These are phyloP conservation scores for Aspergillus sp. DNA, from an alignment of 2,329 filamentous ascomycete genomes.

Conservation along the genomic window DNA sequence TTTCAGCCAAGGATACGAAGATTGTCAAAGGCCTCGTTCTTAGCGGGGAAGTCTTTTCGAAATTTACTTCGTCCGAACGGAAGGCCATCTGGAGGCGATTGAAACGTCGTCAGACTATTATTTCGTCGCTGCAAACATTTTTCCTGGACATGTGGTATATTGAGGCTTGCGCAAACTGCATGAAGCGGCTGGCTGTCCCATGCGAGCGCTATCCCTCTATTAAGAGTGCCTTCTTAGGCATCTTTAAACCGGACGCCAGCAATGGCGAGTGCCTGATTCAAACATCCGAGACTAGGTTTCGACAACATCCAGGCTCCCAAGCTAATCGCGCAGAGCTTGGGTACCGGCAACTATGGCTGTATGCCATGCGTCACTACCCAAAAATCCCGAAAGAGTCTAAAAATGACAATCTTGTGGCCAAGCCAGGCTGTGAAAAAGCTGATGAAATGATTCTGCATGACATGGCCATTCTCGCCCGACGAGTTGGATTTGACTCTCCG, in stretches of 20 bases:
- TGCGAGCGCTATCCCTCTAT: not conserved
- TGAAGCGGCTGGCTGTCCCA: slow-evolving; percentile 28
- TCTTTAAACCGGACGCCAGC: not conserved
- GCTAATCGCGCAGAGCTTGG: slow-evolving; percentile 15
- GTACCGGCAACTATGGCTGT: slow-evolving; percentile 32
- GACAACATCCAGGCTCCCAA: slow-evolving; percentile 11
- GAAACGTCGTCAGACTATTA: not conserved
- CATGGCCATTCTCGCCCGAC: slow-evolving; percentile 20
- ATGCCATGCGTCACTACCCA: slow-evolving; percentile 31
- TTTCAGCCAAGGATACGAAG: slow-evolving; percentile 11
- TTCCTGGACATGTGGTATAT: slow-evolving; percentile 40
- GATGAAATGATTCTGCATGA: slow-evolving; percentile 19
- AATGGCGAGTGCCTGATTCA: slow-evolving; percentile 21
- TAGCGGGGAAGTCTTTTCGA: slow-evolving; percentile 17
- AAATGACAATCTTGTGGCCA: slow-evolving; percentile 9
- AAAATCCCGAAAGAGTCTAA: slow-evolving; percentile 17
- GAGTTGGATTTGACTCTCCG: slow-evolving; percentile 21
- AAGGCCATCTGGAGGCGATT: slow-evolving; percentile 1
- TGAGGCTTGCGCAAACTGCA: slow-evolving; percentile 23
- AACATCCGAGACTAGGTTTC: slow-evolving; percentile 25
- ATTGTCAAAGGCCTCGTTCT: slow-evolving; percentile 17
- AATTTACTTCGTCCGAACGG: slow-evolving; percentile 18
- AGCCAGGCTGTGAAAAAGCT: slow-evolving; percentile 12
- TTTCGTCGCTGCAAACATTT: slow-evolving; percentile 36
- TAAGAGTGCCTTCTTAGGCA: not conserved